Evolutionary conservation across 805 yeast genomes (phyloP).

Genomic region (Yamadazyma laniorum): DNA sequence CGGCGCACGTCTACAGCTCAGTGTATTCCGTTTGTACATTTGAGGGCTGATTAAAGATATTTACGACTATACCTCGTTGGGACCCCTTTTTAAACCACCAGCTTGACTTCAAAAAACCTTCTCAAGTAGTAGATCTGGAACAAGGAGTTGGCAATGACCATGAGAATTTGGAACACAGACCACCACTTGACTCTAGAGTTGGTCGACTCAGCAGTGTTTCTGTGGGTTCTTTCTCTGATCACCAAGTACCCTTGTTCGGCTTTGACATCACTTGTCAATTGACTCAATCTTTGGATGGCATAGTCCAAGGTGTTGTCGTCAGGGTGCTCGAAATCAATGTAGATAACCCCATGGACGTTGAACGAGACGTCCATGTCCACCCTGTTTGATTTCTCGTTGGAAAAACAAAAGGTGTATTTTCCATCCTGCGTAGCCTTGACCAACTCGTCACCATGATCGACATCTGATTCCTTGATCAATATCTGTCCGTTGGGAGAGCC

Average conservation of each 20-base stretch:
- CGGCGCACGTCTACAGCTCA: no score
- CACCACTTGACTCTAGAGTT: conserved; percentile 97
- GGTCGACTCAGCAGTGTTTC: conserved; percentile 98
- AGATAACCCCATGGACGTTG: conserved; percentile 91
- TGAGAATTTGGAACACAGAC: conserved; percentile 87
- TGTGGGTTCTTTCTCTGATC: conserved; percentile 93
- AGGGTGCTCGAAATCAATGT: conserved; percentile 76
- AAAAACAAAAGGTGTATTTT: conserved; percentile 83
- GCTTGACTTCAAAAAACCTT: conserved; percentile 92
- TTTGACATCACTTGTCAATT: conserved; percentile 79
- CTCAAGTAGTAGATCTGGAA: conserved; percentile 94
- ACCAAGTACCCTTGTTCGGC: conserved; percentile 92
- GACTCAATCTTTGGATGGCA: conserved; percentile 72
- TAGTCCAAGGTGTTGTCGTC: conserved; percentile 77
- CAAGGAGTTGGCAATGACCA: conserved; percentile 80
- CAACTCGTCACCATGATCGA: conserved; percentile 79
- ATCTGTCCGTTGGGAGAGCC: conserved; percentile 46
- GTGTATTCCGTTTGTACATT: no score
- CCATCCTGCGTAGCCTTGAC: conserved; percentile 67
- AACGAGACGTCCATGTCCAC: conserved; percentile 89
- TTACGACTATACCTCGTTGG: no score
- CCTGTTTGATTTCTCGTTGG: conserved; percentile 73
- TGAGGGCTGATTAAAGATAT: no score
- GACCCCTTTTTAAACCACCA: conserved; percentile 78
- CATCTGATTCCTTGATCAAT: conserved; percentile 48